phyloP scores from a whole-genome alignment of 2,329 filamentous ascomycete species.

The Aspergillus melleus region DNA sequence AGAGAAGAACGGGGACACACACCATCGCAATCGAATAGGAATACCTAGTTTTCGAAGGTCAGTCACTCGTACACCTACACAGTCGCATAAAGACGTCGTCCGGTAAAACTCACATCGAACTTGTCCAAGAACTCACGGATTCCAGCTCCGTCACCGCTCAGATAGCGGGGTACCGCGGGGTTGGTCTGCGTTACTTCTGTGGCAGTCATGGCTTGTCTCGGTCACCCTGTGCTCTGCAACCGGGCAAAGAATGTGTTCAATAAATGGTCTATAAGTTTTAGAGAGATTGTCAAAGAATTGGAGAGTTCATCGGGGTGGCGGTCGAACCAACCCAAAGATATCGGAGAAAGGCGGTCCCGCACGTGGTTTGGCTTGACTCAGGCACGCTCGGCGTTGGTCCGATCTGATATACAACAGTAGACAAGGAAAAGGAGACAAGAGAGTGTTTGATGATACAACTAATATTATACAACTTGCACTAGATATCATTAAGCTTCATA shows the following conservation, averaged over 20 bases:
- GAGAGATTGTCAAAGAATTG: not conserved
- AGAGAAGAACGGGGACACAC: slow-evolving; percentile 29
- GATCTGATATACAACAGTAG: not conserved
- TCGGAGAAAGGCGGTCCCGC: not conserved
- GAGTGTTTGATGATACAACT: not conserved
- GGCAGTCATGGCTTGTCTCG: not conserved
- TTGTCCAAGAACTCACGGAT: slow-evolving; percentile 82
- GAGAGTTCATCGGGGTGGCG: not conserved
- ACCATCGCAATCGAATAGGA: slow-evolving; percentile 98
- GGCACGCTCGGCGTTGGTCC: not conserved
- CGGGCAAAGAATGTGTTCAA: not conserved
- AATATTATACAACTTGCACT: not conserved
- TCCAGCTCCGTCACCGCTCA: slow-evolving; percentile 75
- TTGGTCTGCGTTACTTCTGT: slow-evolving; percentile 5
- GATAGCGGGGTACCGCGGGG: slow-evolving; percentile 51
- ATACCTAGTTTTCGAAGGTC: slow-evolving; percentile 59
- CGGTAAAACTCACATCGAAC: slow-evolving; percentile 73
- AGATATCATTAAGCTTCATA: slow-evolving; percentile 15
- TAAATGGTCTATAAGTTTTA: not conserved
- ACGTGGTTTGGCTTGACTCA: not conserved
- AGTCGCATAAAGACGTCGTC: not conserved
- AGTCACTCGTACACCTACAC: slow-evolving; percentile 11
- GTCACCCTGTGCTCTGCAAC: not conserved
- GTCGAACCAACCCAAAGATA: not conserved
- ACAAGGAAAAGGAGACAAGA: not conserved